These are phyloP conservation scores for Kickxella alabastrina DNA, from an alignment of 192 early-diverging fungal species.

Conservation along the genomic window DNA sequence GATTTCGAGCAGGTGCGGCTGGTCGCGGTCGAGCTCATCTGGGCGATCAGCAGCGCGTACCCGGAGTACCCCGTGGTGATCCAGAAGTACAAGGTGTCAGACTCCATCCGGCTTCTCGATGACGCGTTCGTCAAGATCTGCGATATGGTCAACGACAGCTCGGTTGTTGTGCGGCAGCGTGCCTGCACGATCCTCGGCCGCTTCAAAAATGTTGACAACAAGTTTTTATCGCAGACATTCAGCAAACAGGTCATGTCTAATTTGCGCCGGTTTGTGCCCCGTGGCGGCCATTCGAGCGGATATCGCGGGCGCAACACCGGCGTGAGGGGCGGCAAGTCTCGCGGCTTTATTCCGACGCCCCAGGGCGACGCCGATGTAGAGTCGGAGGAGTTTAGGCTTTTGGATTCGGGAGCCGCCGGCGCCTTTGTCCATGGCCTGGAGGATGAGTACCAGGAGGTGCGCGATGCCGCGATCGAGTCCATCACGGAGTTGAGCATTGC, in stretches of 20 bases:
- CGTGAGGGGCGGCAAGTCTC: slow-evolving; percentile 5
- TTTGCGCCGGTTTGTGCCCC: slow-evolving; percentile 38
- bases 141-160: slow-evolving; percentile 75
- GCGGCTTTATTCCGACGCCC: slow-evolving; percentile 55
- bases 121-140: slow-evolving; percentile 81
- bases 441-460: slow-evolving; percentile 88
- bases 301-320: slow-evolving; percentile 19
- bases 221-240: slow-evolving; percentile 65
- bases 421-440: slow-evolving; percentile 95
- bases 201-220: slow-evolving; percentile 58
- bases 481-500: slow-evolving; percentile 72
- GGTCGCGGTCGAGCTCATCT: slow-evolving; percentile 63
- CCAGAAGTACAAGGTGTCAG: slow-evolving; percentile 19
- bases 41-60: slow-evolving; percentile 56
- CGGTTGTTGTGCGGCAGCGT: slow-evolving; percentile 66
- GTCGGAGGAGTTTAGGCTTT: slow-evolving; percentile 61
- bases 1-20: slow-evolving; percentile 72
- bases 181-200: slow-evolving; percentile 67
- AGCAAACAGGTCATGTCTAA: slow-evolving; percentile 78
- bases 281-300: slow-evolving; percentile 18
- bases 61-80: slow-evolving; percentile 42
- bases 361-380: slow-evolving; percentile 67
- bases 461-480: slow-evolving; percentile 82
- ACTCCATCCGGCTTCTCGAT: slow-evolving; percentile 54
- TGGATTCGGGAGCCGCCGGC: slow-evolving; percentile 83